These are phyloP conservation scores for Orobanche coerulescens DNA, from an alignment of 257 asterid genomes.

Conservation along the genomic window DNA sequence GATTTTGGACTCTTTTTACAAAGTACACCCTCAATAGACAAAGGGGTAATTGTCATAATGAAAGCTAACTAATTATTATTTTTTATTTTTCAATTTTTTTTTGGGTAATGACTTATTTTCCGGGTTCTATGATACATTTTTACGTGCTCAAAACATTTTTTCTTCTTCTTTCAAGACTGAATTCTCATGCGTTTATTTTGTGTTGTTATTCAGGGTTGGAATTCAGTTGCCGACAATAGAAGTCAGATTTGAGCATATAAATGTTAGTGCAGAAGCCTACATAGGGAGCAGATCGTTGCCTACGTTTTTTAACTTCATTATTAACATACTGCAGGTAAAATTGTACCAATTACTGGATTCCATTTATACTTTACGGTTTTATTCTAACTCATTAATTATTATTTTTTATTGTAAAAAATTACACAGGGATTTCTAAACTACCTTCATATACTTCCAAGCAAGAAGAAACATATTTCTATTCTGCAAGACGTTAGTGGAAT, in stretches of 20 bases:
- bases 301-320: constrained; percentile 25
- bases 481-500: constrained; percentile 36
- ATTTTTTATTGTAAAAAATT: neutral
- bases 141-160: neutral
- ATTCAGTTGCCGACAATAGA: constrained; percentile 32
- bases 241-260: constrained; percentile 35
- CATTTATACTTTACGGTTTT: neutral
- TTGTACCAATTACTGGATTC: neutral
- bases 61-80: neutral
- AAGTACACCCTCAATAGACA: neutral
- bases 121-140: neutral
- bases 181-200: neutral
- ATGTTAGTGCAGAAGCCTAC: constrained; percentile 38
- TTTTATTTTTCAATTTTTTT: no score
- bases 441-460: constrained; percentile 24
- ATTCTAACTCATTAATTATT: neutral
- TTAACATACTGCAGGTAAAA: constrained; percentile 34
- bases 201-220: constrained; percentile 28
- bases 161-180: neutral
- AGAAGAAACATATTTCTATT: constrained; percentile 29
- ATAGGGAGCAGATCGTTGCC: constrained; percentile 45
- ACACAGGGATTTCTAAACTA: constrained; percentile 24
- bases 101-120: neutral
- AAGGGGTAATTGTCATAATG: neutral
- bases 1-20: no score